phyloP scores from a whole-genome alignment of 2,329 filamentous ascomycete species.

The Penicillium sp. region DNA sequence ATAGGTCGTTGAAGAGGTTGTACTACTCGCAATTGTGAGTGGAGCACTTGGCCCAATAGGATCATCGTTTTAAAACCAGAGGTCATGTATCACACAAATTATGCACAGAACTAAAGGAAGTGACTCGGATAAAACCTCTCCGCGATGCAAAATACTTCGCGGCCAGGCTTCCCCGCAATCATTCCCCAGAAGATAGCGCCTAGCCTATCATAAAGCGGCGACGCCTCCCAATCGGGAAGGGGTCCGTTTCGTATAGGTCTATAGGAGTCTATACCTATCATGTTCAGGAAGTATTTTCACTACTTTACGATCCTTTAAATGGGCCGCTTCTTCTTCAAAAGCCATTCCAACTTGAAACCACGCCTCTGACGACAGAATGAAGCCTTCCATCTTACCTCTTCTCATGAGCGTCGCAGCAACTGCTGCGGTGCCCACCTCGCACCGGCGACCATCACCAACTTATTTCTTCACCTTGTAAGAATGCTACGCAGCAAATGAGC shows the following conservation, averaged over 20 bases:
- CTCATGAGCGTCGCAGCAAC: slow-evolving; percentile 17
- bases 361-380: slow-evolving; percentile 10
- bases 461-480: slow-evolving; percentile 49
- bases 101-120: no score
- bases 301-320: neutral
- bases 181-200: neutral
- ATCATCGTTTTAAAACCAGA: no score
- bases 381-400: slow-evolving; percentile 4
- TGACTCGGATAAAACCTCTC: no score
- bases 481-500: neutral
- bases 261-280: neutral
- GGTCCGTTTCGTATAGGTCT: neutral
- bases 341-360: neutral
- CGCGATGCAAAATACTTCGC: neutral
- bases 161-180: neutral
- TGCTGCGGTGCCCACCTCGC: slow-evolving; percentile 21
- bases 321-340: no score
- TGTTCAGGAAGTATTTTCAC: neutral
- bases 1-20: no score
- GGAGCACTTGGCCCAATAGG: no score
- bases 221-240: neutral
- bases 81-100: no score
- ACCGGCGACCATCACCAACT: slow-evolving; percentile 15
- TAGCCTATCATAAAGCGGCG: neutral
- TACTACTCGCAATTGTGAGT: no score